Conservation (phyloP, 2,329 filamentous ascomycete genomes). For the Claviceps africana region DNA sequence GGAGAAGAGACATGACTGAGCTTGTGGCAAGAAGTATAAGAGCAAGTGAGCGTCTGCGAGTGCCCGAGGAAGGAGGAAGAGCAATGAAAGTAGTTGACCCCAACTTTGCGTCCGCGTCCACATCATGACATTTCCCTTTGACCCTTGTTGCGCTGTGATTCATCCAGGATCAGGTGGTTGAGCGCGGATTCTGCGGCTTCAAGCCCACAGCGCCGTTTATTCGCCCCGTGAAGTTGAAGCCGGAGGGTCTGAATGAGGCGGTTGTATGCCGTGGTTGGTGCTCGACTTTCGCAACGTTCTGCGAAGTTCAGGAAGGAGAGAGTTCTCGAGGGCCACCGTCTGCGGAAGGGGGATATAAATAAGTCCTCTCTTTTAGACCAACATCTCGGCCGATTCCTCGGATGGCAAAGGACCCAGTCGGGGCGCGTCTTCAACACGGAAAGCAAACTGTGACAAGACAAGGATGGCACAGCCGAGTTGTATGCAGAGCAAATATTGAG, state of each 20-base stretch:
- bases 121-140: too few species aligned
- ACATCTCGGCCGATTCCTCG: background rate
- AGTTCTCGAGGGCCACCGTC: background rate
- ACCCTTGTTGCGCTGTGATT: too few species aligned
- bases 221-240: too few species aligned
- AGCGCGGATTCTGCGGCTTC: background rate
- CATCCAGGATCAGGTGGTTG: too few species aligned
- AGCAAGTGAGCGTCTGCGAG: constrained; percentile 18
- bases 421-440: background rate
- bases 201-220: too few species aligned
- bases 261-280: too few species aligned
- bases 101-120: constrained; percentile 9
- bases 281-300: too few species aligned
- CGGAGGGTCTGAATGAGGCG: too few species aligned
- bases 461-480: background rate
- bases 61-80: constrained; percentile 14
- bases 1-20: constrained; percentile 27
- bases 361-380: background rate
- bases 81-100: constrained; percentile 13
- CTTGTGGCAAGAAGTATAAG: constrained; percentile 17
- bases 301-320: background rate
- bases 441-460: background rate
- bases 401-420: background rate
- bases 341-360: background rate
- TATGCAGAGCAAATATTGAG: background rate